These are phyloP conservation scores for Fraxinus albicans DNA, from an alignment of 305 asterid genomes.

Conservation along the genomic window DNA sequence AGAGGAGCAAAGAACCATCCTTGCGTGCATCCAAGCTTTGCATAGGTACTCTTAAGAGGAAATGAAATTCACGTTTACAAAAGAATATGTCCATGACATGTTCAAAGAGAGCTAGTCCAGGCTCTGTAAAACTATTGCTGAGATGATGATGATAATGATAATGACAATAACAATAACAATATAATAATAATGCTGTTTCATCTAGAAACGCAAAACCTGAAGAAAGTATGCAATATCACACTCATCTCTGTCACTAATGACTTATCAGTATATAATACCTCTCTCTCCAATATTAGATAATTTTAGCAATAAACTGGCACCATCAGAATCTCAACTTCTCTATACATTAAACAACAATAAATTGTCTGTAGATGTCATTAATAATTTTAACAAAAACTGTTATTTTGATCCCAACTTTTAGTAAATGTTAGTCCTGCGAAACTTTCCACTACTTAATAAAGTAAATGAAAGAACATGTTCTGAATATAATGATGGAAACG, in stretches of 20 bases:
- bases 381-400: not conserved
- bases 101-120: not conserved
- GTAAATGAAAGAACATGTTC: not conserved
- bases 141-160: not conserved
- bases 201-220: not conserved
- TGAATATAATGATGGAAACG: not conserved
- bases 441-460: not conserved
- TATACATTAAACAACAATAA: not conserved
- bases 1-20: constrained; percentile 79
- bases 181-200: not conserved
- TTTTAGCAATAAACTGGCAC: not conserved
- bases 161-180: not conserved
- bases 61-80: constrained; percentile 22
- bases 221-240: not conserved
- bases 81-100: constrained; percentile 10
- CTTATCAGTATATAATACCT: not conserved
- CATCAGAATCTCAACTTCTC: not conserved
- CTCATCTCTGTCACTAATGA: not conserved
- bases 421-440: not conserved
- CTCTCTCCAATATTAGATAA: not conserved
- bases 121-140: not conserved
- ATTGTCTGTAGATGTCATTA: not conserved
- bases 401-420: not conserved
- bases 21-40: constrained; percentile 72
- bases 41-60: constrained; percentile 65